These are phyloP conservation scores for Mycotypha africana DNA, from an alignment of 371 early-diverging fungal species.

Conservation along the genomic window DNA sequence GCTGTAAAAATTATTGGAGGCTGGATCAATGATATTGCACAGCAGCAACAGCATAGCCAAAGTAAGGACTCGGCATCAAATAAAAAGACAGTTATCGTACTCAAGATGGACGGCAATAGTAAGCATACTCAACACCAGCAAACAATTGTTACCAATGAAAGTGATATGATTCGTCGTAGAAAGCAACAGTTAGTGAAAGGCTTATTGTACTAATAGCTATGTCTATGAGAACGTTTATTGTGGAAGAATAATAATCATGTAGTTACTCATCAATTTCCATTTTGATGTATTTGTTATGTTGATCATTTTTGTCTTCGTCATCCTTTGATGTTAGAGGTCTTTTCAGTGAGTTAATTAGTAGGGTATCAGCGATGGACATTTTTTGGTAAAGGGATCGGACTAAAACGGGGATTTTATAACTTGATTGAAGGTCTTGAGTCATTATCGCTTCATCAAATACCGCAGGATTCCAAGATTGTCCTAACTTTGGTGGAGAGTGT, in stretches of 20 bases:
- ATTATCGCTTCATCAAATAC: constrained; percentile 33
- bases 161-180: constrained; percentile 41
- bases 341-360: not conserved
- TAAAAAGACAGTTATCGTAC: not conserved
- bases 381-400: constrained; percentile 29
- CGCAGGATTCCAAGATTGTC: constrained; percentile 24
- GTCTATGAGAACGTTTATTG: too few relatives aligned
- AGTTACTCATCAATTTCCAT: constrained; percentile 18
- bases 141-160: constrained; percentile 27
- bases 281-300: constrained; percentile 6
- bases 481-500: constrained; percentile 15
- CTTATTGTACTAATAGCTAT: too few relatives aligned
- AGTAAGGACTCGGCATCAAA: not conserved
- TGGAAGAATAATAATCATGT: too few relatives aligned
- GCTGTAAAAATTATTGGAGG: constrained; percentile 60
- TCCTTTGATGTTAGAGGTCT: not conserved
- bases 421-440: constrained; percentile 24
- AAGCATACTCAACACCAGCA: constrained; percentile 29
- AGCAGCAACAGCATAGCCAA: not conserved
- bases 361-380: constrained; percentile 12
- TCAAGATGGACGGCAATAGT: not conserved
- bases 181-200: constrained; percentile 32
- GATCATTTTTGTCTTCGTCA: not conserved
- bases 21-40: constrained; percentile 54
- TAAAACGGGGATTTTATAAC: constrained; percentile 20